A percentile compares a stretch with the other conserved stretches of the same genome.
Evolutionary conservation across 352 stramenopile species (phyloP).

Genomic region (Thalassiosira mediterranea): DNA sequence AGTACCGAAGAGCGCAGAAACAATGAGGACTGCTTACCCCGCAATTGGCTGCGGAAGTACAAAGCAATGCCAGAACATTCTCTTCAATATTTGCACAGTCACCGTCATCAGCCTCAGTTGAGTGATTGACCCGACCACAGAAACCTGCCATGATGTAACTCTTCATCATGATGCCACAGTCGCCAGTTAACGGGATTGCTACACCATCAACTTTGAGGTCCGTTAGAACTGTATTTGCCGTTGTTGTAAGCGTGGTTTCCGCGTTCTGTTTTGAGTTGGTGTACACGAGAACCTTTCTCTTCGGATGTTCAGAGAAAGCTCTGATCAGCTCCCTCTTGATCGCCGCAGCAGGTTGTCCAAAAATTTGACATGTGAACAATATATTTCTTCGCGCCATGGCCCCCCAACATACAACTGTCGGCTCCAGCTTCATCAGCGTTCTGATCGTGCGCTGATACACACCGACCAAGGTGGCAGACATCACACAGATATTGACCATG

Average conservation of each 20-base stretch:
- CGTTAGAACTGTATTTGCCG: neutral
- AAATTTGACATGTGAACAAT: neutral
- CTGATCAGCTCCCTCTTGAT: neutral
- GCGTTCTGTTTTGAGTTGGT: constrained; percentile 15
- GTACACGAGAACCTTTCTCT: constrained; percentile 3
- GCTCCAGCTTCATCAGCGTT: neutral
- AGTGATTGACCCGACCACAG: constrained; percentile 12
- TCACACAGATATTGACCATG: neutral
- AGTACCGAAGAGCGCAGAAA: neutral
- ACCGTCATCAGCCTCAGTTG: neutral
- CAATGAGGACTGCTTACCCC: constrained; percentile 13
- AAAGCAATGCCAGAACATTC: constrained; percentile 1
- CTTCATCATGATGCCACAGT: constrained; percentile 11
- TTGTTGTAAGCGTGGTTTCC: constrained; percentile 2
- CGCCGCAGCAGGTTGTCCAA: constrained; percentile 3
- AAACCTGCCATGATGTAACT: constrained; percentile 20
- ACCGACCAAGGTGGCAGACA: neutral
- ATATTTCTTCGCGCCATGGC: constrained; percentile 8
- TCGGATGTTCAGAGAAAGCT: neutral
- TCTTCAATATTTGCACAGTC: neutral
- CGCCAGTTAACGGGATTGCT: constrained; percentile 2
- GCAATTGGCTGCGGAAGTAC: constrained; percentile 22
- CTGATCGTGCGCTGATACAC: neutral
- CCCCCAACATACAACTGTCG: neutral
- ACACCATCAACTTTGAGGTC: neutral